phyloP scores from a whole-genome alignment of 495 filamentous ascomycete species.

The Usnea hakonensis region DNA sequence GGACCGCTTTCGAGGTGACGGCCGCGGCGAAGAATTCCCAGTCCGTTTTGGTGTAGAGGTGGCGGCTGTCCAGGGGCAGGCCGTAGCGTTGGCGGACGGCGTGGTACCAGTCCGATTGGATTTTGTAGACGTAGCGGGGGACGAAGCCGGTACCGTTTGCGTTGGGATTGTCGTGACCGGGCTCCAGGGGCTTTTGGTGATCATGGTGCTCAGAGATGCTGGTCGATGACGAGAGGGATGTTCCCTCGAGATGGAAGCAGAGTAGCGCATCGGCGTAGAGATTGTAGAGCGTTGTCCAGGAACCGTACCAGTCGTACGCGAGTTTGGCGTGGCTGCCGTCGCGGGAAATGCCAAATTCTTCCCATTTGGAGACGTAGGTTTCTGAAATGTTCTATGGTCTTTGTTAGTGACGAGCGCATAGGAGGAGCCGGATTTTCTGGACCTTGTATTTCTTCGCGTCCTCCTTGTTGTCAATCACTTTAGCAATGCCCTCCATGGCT shows the following conservation, averaged over 20 bases:
- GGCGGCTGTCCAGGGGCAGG: slow-evolving; percentile 77
- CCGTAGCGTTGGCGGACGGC: slow-evolving; percentile 76
- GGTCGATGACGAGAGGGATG: slow-evolving; percentile 16
- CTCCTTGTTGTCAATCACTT: slow-evolving; percentile 54
- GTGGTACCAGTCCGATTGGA: slow-evolving; percentile 80
- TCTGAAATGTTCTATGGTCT: slow-evolving; percentile 53
- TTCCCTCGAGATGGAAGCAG: slow-evolving; percentile 63
- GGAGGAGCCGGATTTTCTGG: slow-evolving; percentile 2
- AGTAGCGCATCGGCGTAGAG: slow-evolving; percentile 76
- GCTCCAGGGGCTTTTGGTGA: slow-evolving; percentile 40
- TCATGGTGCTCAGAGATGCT: slow-evolving; percentile 1
- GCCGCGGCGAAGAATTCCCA: slow-evolving; percentile 91
- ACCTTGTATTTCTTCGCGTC: slow-evolving; percentile 63
- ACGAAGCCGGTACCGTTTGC: slow-evolving; percentile 43
- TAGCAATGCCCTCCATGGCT: slow-evolving; percentile 81
- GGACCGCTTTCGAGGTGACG: slow-evolving; percentile 56
- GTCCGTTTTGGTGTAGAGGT: slow-evolving; percentile 83
- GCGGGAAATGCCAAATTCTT: slow-evolving; percentile 68
- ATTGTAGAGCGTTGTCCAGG: slow-evolving; percentile 93
- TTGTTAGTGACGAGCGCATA: not conserved
- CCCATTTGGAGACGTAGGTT: slow-evolving; percentile 76
- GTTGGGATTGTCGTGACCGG: slow-evolving; percentile 5
- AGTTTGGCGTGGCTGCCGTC: slow-evolving; percentile 82
- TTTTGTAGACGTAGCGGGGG: slow-evolving; percentile 67
- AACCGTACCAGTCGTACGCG: slow-evolving; percentile 90